Percentiles rank a stretch among this genome's conserved stretches.
These are phyloP conservation scores for Fusarium gaditjirri DNA, from an alignment of 2,329 filamentous ascomycete genomes.

Conservation along the genomic window DNA sequence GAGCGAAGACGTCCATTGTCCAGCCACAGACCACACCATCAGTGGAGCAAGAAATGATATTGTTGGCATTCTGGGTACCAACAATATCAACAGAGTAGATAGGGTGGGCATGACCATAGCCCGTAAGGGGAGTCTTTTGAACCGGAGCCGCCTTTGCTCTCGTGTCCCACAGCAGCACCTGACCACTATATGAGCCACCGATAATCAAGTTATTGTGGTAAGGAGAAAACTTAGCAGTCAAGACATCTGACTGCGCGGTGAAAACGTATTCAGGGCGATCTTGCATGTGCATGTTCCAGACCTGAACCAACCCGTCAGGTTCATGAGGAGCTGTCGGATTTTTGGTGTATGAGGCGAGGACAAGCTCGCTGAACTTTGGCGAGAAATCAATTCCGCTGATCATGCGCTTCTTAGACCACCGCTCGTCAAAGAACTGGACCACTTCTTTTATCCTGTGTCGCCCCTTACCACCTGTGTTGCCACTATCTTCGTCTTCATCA, in stretches of 20 bases:
- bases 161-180: constrained; percentile 97
- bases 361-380: constrained; percentile 90
- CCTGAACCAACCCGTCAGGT: constrained; percentile 90
- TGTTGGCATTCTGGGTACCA: constrained; percentile 98
- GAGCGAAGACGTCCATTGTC: constrained; percentile 97
- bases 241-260: constrained; percentile 93
- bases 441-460: constrained; percentile 85
- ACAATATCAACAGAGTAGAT: constrained; percentile 96
- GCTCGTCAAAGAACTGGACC: constrained; percentile 91
- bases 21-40: constrained; percentile 97
- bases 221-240: constrained; percentile 97
- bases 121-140: constrained; percentile 94
- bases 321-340: constrained; percentile 95
- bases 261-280: constrained; percentile 96
- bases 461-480: constrained; percentile 75
- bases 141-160: constrained; percentile 89
- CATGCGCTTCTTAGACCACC: constrained; percentile 98
- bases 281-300: constrained; percentile 97
- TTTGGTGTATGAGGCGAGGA: constrained; percentile 96
- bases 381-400: constrained; percentile 96
- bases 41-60: constrained; percentile 96
- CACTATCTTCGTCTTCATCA: constrained; percentile 83
- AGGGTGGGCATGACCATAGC: constrained; percentile 94
- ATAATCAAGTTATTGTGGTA: constrained; percentile 97
- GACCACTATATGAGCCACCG: constrained; percentile 94